These are phyloP conservation scores for Annulohypoxylon moriforme DNA, from an alignment of 495 filamentous ascomycete species.

Conservation along the genomic window DNA sequence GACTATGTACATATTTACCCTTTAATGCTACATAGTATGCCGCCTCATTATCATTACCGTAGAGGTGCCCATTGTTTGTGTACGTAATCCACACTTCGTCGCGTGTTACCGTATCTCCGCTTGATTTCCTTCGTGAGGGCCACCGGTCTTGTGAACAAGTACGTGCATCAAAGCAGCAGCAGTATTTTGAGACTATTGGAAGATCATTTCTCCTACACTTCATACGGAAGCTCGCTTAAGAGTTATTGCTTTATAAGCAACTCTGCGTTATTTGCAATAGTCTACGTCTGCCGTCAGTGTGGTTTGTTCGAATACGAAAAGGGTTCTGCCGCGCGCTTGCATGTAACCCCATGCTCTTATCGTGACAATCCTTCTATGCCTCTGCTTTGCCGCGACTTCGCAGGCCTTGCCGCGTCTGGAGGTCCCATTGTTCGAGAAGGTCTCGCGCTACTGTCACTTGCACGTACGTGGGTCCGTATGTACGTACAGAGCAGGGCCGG, in stretches of 20 bases:
- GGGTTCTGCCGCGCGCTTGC: constrained; percentile 44
- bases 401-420: constrained; percentile 35
- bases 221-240: neutral
- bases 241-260: neutral
- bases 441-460: constrained; percentile 27
- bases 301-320: constrained; percentile 11
- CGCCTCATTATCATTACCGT: constrained; percentile 6
- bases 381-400: constrained; percentile 37
- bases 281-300: neutral
- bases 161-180: neutral
- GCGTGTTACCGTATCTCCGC: constrained; percentile 6
- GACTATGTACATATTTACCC: constrained; percentile 21
- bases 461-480: neutral
- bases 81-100: constrained; percentile 31
- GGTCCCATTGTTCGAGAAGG: constrained; percentile 43
- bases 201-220: neutral
- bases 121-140: constrained; percentile 9
- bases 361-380: neutral
- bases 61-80: constrained; percentile 1
- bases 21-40: constrained; percentile 19
- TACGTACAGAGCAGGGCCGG: constrained; percentile 13
- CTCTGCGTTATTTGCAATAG: neutral
- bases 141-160: neutral
- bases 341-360: constrained; percentile 16
- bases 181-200: neutral